A percentile compares a stretch with the other conserved stretches of the same genome.
phyloP scores from a whole-genome alignment of 2,329 filamentous ascomycete species.

The Plectosphaerella cucumerina region DNA sequence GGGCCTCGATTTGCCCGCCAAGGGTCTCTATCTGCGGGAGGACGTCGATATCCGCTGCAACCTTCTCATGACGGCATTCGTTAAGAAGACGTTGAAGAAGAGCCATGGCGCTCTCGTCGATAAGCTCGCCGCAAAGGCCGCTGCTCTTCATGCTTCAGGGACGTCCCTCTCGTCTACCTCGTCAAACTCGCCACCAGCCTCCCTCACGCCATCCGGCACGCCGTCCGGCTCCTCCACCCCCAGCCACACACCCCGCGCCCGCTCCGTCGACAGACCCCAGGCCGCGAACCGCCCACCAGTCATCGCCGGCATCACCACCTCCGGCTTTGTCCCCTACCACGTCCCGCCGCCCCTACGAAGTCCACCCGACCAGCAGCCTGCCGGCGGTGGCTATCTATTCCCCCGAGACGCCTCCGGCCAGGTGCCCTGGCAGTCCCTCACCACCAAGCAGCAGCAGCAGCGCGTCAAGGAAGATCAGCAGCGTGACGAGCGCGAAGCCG shows the following conservation, averaged over 20 bases:
- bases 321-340: background rate
- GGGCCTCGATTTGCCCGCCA: conserved; percentile 58
- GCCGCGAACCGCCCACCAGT: background rate
- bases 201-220: background rate
- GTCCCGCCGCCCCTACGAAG: background rate
- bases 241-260: conserved; percentile 5
- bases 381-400: background rate
- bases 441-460: conserved; percentile 3
- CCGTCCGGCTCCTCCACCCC: background rate
- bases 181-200: background rate
- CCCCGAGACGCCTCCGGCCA: background rate
- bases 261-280: background rate
- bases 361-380: conserved; percentile 4
- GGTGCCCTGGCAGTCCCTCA: conserved; percentile 3
- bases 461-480: background rate
- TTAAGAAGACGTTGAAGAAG: conserved; percentile 78
- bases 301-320: conserved; percentile 1
- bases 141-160: background rate
- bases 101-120: conserved; percentile 69
- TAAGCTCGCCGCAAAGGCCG: conserved; percentile 42
- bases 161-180: background rate
- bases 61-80: conserved; percentile 68
- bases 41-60: conserved; percentile 83
- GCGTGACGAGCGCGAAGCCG: background rate
- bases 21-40: conserved; percentile 77